Evolutionary conservation across 495 filamentous ascomycete species (phyloP), one percentile per base, ranked within the genome.

Genomic region (Penicilliopsis zonata): DNA sequence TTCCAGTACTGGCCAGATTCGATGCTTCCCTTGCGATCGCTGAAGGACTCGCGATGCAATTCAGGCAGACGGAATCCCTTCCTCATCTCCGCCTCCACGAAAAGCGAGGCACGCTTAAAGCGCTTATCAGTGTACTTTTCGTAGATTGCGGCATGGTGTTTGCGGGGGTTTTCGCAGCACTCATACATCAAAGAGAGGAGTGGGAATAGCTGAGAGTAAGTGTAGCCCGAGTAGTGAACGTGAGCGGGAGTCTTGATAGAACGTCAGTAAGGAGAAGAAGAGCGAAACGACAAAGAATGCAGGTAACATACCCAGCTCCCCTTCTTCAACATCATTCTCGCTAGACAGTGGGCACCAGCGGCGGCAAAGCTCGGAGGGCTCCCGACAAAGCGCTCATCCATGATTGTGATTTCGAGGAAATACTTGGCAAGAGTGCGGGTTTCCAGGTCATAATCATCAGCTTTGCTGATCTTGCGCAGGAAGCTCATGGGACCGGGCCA

Each of bases 401-500:
- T 94, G 53, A 96, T 79, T 24, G 85, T 90, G 25, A 95, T 67
- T 52, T 98, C 90, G 30, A 96, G 66, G 59, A 98, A 95, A 59
- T 98, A 98, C 65, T 98, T 98, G 41, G 90, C 87, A 18, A 98
- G 69, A 4, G 92, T 96, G 13, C 90, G 74, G 13, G 86, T 95
- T 59, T 98, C 86, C 30, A 93, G 63, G 48, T 96, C 87, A 52
- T 96, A 98, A 49, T 95, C 87, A 54, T 98, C 90, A 10, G 90
- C 90, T 63, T 96, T 98, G 75, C 90, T 96, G 53, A 95, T 88
- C 34, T 86, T 76, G 32, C 90, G 70, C 30, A 98, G 66, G 63
- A 96, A 98, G 59, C 86, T 95, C 88, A 98, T 94, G 1, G 90
- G 90, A 27, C 90, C 92, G 7, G 90, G 90, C 80, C 82, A 98